Conservation (phyloP, 768 basidiomycete genomes). For the Tricholoma furcatifolium region DNA sequence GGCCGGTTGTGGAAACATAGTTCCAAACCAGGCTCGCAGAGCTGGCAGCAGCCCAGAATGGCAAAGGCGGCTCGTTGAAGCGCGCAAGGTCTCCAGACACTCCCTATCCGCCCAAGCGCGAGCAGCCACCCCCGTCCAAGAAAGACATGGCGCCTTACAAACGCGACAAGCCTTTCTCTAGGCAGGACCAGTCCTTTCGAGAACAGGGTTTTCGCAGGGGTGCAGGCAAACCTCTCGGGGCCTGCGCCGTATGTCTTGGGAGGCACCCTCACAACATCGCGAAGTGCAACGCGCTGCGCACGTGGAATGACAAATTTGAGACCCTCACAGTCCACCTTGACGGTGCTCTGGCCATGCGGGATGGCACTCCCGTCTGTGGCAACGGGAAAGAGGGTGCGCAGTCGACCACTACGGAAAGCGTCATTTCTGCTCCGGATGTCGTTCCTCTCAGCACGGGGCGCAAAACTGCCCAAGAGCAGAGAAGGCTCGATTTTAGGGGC, state of each 20-base stretch:
- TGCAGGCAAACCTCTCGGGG: not conserved
- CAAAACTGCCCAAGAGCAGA: conserved; percentile 22
- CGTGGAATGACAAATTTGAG: not conserved
- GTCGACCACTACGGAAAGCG: not conserved
- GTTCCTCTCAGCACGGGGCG: conserved; percentile 21
- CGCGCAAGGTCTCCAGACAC: no score
- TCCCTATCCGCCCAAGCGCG: not conserved
- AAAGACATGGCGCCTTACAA: no score
- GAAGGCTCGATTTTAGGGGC: conserved; percentile 9
- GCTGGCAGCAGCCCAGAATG: no score
- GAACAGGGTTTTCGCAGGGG: not conserved
- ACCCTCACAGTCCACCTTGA: not conserved
- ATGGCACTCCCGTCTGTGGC: not conserved
- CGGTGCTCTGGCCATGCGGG: not conserved
- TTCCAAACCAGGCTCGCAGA: no score
- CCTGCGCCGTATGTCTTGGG: no score
- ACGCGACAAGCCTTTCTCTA: not conserved
- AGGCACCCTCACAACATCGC: not conserved
- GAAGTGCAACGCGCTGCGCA: not conserved
- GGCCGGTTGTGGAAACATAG: no score
- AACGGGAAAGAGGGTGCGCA: not conserved
- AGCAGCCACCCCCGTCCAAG: not conserved
- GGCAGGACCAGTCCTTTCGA: no score
- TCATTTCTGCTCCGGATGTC: conserved; percentile 29
- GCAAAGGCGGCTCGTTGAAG: no score